Percentiles rank a stretch among this genome's conserved stretches.
Conservation (phyloP, 1,139 yeast genomes). For the Yamadazyma atmosphaerica region DNA sequence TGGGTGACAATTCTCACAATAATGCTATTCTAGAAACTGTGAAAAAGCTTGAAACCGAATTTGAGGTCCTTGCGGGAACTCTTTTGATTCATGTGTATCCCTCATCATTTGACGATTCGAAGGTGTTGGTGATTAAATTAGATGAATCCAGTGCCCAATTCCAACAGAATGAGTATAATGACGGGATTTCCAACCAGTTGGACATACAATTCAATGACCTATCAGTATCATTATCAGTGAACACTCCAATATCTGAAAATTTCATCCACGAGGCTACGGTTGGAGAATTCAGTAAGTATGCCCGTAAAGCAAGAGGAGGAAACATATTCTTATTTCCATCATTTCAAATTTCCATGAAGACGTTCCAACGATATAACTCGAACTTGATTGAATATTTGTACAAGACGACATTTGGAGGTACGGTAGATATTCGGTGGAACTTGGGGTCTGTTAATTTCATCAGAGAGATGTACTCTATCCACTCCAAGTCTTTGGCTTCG, state of each 20-base stretch:
- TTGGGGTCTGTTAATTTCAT: slow-evolving; percentile 89
- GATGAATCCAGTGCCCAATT: slow-evolving; percentile 62
- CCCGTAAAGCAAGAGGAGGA: slow-evolving; percentile 73
- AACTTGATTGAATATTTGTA: slow-evolving; percentile 64
- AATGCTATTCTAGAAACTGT: slow-evolving; percentile 38
- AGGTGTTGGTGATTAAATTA: slow-evolving; percentile 65
- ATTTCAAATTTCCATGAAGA: slow-evolving; percentile 70
- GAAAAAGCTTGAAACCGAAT: slow-evolving; percentile 53
- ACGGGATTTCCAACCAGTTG: slow-evolving; percentile 49
- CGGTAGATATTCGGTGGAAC: slow-evolving; percentile 92
- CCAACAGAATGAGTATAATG: slow-evolving; percentile 52
- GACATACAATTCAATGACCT: slow-evolving; percentile 61
- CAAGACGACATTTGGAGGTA: slow-evolving; percentile 77
- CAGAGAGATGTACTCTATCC: slow-evolving; percentile 81
- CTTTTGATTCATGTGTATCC: slow-evolving; percentile 71
- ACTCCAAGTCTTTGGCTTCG: slow-evolving; percentile 44
- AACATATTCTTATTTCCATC: slow-evolving; percentile 78
- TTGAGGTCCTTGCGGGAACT: slow-evolving; percentile 58
- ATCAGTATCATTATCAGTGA: slow-evolving; percentile 61
- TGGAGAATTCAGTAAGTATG: slow-evolving; percentile 54
- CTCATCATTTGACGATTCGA: slow-evolving; percentile 70
- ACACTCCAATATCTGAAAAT: slow-evolving; percentile 46
- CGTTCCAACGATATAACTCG: slow-evolving; percentile 55
- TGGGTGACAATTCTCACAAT: slow-evolving; percentile 14
- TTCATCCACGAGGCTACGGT: slow-evolving; percentile 47